Conservation (phyloP, 805 yeast genomes). For the Ogataea nitratoaversa region DNA sequence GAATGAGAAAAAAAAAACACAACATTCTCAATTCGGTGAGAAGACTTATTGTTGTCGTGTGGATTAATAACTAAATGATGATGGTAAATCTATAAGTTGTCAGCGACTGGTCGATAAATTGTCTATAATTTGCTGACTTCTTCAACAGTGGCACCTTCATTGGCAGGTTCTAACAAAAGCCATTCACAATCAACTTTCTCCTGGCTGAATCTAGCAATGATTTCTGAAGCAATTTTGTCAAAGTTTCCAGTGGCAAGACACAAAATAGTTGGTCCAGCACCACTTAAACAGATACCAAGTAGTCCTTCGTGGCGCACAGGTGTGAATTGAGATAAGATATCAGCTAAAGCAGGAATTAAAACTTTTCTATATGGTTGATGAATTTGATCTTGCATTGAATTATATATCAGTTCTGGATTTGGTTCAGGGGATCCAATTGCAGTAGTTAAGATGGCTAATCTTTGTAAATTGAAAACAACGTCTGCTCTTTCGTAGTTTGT, state of each 20-base stretch:
- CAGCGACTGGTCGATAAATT: not conserved
- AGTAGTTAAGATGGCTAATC: slow-evolving; percentile 87
- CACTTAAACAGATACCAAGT: slow-evolving; percentile 90
- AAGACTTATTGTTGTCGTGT: too few relatives aligned
- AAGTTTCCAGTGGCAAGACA: slow-evolving; percentile 89
- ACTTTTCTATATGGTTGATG: slow-evolving; percentile 97
- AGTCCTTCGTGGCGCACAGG: slow-evolving; percentile 81
- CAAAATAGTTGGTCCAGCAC: slow-evolving; percentile 97
- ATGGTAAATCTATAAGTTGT: not conserved
- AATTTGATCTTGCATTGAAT: slow-evolving; percentile 94
- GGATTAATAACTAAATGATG: too few relatives aligned
- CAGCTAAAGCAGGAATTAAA: slow-evolving; percentile 85
- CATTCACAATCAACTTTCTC: slow-evolving; percentile 70
- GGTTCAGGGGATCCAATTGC: slow-evolving; percentile 81
- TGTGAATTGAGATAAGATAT: slow-evolving; percentile 73
- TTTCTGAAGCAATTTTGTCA: slow-evolving; percentile 75
- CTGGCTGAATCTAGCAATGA: slow-evolving; percentile 61
- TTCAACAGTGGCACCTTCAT: slow-evolving; percentile 74
- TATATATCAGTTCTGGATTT: slow-evolving; percentile 75
- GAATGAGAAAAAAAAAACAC: not conserved
- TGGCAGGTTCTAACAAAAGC: slow-evolving; percentile 81
- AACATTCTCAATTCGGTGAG: too few relatives aligned
- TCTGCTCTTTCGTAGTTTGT: slow-evolving; percentile 71
- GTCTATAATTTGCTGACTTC: slow-evolving; percentile 26
- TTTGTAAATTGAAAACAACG: slow-evolving; percentile 86